Percentiles rank a stretch among this genome's conserved stretches.
Conservation (phyloP, 257 asterid species). For the Dorcoceras hygrometricum region DNA sequence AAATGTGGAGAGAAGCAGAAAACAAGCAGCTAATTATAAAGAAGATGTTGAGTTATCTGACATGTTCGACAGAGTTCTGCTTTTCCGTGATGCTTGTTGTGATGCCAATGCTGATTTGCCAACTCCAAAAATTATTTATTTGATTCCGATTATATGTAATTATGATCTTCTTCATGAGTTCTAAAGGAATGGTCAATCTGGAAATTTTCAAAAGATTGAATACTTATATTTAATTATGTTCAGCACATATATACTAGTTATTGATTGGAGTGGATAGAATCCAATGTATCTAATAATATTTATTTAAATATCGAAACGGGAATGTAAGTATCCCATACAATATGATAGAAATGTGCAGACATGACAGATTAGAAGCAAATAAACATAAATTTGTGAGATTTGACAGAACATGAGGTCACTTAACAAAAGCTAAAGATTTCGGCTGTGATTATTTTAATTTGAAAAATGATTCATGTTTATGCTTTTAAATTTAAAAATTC, state of each 20-base stretch:
- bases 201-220: background rate
- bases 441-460: background rate
- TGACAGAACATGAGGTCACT: background rate
- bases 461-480: too few species aligned
- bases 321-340: background rate
- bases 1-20: constrained; percentile 67
- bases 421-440: background rate
- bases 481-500: too few species aligned
- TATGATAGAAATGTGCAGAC: background rate
- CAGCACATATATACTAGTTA: too few species aligned
- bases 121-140: too few species aligned
- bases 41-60: constrained; percentile 81
- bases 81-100: constrained; percentile 39
- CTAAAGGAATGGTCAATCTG: background rate
- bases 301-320: background rate
- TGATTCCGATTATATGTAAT: too few species aligned
- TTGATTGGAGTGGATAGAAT: background rate
- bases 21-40: constrained; percentile 62
- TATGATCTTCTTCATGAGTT: too few species aligned
- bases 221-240: too few species aligned
- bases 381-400: background rate
- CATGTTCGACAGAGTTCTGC: constrained; percentile 77
- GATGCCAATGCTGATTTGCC: constrained; percentile 17
- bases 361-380: background rate
- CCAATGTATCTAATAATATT: background rate